Evolutionary conservation across 2,329 filamentous ascomycete species (phyloP).

Genomic region (Elsinoe necatrix): DNA sequence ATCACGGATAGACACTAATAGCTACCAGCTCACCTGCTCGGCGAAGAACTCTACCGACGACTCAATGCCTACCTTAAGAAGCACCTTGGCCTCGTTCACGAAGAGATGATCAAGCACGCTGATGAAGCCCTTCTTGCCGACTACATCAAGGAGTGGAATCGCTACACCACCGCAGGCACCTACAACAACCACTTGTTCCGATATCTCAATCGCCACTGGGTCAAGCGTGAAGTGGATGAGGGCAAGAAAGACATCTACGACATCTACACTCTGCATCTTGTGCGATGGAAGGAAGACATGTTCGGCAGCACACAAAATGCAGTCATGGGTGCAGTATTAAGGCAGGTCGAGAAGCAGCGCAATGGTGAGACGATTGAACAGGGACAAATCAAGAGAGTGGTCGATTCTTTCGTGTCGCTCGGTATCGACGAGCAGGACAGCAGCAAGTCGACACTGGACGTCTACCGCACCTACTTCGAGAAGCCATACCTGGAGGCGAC

Average conservation of each 20-base stretch:
- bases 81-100: conserved; percentile 65
- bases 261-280: conserved; percentile 92
- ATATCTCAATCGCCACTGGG: conserved; percentile 97
- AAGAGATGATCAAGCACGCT: conserved; percentile 66
- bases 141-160: conserved; percentile 94
- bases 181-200: conserved; percentile 96
- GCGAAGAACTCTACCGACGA: conserved; percentile 91
- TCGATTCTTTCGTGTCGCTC: conserved; percentile 89
- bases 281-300: conserved; percentile 89
- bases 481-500: conserved; percentile 83
- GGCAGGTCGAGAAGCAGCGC: conserved; percentile 92
- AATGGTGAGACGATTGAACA: conserved; percentile 98
- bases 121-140: conserved; percentile 86
- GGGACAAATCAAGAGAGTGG: conserved; percentile 90
- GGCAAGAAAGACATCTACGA: conserved; percentile 98
- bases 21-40: conserved; percentile 69
- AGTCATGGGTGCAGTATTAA: conserved; percentile 91
- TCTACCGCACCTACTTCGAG: conserved; percentile 90
- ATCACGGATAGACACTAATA: not conserved
- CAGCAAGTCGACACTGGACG: conserved; percentile 87
- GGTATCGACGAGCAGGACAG: conserved; percentile 89
- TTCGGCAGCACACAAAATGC: conserved; percentile 75
- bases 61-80: conserved; percentile 74
- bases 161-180: conserved; percentile 91
- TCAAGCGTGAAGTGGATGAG: conserved; percentile 97